Base-by-base conservation (phyloP, 306 rosid species). In the Sechiopsis laciniata region DNA sequence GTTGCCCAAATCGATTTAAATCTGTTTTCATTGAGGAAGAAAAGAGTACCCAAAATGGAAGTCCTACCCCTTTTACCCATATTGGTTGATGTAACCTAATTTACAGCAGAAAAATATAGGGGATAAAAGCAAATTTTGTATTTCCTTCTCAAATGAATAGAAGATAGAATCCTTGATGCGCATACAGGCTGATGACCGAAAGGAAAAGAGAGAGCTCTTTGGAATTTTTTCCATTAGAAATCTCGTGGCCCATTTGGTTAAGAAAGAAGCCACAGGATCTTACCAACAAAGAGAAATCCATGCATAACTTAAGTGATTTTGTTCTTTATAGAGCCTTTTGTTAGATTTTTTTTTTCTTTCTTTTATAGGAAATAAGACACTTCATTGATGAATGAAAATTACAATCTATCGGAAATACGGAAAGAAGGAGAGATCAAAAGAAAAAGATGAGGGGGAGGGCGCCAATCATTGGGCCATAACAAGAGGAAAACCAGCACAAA, bases 131-230 rank as follows among this genome's bases (percentile, higher is more conserved):
- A 63, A n/a, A n/a, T n/a, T n/a, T n/a, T n/a, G n/a, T n/a, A 32
- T n/a, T 10, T 64, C 71, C 14, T 64, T 64, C 52, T 10, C 53
- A 40, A 40, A 64, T 66, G 72, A 55, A 45, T 66, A 4, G n/a
- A 66, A 17, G 10, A 10, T 19, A 10, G 32, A 11, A 0, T 42
- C 71, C 71, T 10, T 0, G 4, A 42, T 9, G 54, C 19, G 5
- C 45, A 0, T 37, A 5, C 8, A 1, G 45, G 45, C 45, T 5
- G 71, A 26, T 62, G 50, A 15, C 52, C 37, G 52, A 64, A 64
- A 37, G 24, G 26, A 64, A 37, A 64, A 37, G 51, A 46, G 11
- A 42, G 6, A 12, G 35, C n/a, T 32, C 17, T 46, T 42, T 45
- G 55, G 55, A 67, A 10, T 35, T 17, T 32, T 32, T 32, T 3